Evolutionary conservation across 257 asterid genomes (phyloP), one percentile per base, ranked within the genome.

Genomic region (Avicennia marina): DNA sequence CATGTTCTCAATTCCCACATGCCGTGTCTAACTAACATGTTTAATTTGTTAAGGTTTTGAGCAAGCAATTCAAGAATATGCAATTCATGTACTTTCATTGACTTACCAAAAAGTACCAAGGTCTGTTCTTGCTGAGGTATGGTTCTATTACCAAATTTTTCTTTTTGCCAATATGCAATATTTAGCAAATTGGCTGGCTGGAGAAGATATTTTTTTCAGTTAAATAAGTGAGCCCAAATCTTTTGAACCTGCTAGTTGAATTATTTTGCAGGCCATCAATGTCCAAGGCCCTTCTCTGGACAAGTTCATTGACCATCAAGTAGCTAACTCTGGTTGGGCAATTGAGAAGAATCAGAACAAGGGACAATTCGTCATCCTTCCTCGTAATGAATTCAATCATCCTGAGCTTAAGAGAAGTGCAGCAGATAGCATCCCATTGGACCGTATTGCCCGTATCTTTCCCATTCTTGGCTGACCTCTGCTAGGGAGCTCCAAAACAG

Each of bases 81-180:
- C 95, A 38, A 51, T 90, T 62, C 96, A 85, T 60, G 77, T 85
- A 57, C 90, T 90, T 49, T 83, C 94, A 44, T 76, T 90, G 56
- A 81, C 95, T 66, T 82, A 87, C 67, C 94, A 73, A 59, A 87
- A 72, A 53, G 78, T 83, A 47, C 75, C 90, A 1, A 81, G 91
- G 65, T 43, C 95, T 47, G 75, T 87, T 53, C 79, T 90, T 54
- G 98, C 98, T 21, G 96, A 87, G 97, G 97, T 90, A 82, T 55
- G 77, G 36, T 59, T 70, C 64, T 64, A 22, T 43, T n/a, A n/a
- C n/a, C 63, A 40, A 22, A 60, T 42, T 12, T 13, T 52, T 31
- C 49, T 39, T 57, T 33, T 6, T 18, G 11, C 13, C 8, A 33
- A 47, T 51, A 29, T 8, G 4, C 34, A 29, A 4, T 29, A 29